Evolutionary conservation across 2,329 filamentous ascomycete species (phyloP).

Genomic region (Aureobasidium sp.): DNA sequence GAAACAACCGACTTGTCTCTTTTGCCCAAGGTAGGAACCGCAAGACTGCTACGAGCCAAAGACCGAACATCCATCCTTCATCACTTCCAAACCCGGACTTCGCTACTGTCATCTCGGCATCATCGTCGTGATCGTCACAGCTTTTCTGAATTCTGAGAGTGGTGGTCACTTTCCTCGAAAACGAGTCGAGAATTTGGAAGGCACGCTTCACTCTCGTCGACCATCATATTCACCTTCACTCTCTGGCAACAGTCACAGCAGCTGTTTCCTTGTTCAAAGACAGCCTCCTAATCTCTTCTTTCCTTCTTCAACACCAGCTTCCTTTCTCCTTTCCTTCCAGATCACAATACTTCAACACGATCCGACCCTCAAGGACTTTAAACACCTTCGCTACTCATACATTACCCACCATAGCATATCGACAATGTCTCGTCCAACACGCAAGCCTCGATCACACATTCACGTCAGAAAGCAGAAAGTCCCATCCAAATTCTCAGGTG

Average conservation of each 20-base stretch:
- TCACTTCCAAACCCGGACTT: neutral
- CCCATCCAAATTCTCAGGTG: neutral
- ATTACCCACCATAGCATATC: neutral
- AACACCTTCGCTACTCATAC: neutral
- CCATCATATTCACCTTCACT: neutral
- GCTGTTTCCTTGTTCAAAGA: neutral
- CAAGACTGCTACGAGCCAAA: neutral
- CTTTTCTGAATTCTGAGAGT: neutral
- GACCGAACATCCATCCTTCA: neutral
- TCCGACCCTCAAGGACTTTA: neutral
- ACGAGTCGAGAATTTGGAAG: neutral
- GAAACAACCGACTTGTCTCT: neutral
- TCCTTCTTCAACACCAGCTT: too few species aligned
- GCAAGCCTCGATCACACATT: neutral
- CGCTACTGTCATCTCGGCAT: neutral
- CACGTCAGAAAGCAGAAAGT: neutral
- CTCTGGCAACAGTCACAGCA: neutral
- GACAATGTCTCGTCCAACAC: neutral
- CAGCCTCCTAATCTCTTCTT: neutral
- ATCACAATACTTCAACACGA: neutral
- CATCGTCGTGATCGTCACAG: neutral
- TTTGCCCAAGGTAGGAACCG: neutral
- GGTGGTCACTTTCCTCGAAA: neutral
- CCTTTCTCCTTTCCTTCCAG: neutral
- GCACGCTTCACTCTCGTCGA: neutral